Percentiles rank a stretch among this genome's conserved stretches.
phyloP scores from a whole-genome alignment of 805 yeast species.

The Schwanniomyces vanrijiae region DNA sequence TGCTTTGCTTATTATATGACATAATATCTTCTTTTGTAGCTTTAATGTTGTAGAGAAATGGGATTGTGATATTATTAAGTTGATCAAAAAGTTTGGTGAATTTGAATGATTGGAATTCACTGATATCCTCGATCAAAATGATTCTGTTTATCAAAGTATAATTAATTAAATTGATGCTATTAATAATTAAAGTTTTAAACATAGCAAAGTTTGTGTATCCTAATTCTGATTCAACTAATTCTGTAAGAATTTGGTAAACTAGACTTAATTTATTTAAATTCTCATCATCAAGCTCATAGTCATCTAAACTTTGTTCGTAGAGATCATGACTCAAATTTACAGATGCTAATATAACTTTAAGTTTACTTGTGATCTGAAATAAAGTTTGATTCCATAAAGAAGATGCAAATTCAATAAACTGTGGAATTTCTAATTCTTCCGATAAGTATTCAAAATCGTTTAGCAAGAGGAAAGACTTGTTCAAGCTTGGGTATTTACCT shows the following conservation, averaged over 20 bases:
- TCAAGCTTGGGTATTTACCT: constrained; percentile 30
- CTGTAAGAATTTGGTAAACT: constrained; percentile 23
- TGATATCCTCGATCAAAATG: constrained; percentile 27
- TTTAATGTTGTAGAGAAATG: constrained; percentile 14
- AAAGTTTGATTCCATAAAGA: constrained; percentile 20
- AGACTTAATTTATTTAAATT: constrained; percentile 16
- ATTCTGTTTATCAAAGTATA: constrained; percentile 27
- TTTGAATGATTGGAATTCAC: constrained; percentile 34
- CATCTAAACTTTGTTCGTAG: constrained; percentile 8
- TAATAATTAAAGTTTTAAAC: constrained; percentile 25
- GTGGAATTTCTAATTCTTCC: constrained; percentile 8
- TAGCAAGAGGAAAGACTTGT: constrained; percentile 32
- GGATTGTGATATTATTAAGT: constrained; percentile 20
- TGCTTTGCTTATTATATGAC: constrained; percentile 27
- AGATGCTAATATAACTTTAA: constrained; percentile 13
- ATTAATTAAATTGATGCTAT: constrained; percentile 28
- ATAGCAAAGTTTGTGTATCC: constrained; percentile 23
- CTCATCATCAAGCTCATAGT: constrained; percentile 17
- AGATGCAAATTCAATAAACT: constrained; percentile 15
- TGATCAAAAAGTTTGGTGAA: constrained; percentile 26
- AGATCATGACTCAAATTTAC: constrained; percentile 15
- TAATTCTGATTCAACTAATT: constrained; percentile 19
- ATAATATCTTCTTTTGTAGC: constrained; percentile 18
- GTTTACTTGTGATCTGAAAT: constrained; percentile 16
- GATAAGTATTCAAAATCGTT: constrained; percentile 34